A percentile compares a stretch with the other conserved stretches of the same genome.
phyloP scores from a whole-genome alignment of 2,329 filamentous ascomycete genomes.

The Pseudodiploospora longispora region DNA sequence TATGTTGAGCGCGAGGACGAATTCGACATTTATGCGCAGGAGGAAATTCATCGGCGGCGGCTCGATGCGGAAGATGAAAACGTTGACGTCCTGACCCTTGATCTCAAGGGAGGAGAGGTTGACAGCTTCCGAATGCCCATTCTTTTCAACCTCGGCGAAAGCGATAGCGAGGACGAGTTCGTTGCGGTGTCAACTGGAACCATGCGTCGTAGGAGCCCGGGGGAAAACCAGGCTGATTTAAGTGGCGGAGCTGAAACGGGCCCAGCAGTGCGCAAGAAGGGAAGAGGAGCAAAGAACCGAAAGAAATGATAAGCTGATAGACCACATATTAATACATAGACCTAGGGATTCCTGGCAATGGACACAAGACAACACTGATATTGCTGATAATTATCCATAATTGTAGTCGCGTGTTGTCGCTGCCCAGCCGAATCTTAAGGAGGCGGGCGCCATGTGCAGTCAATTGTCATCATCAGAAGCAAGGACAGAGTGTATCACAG shows the following conservation, averaged over 20 bases:
- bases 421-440: no score
- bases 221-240: slow-evolving; percentile 45
- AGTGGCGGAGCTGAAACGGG: slow-evolving; percentile 51
- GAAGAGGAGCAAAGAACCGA: slow-evolving; percentile 35
- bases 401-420: no score
- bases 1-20: slow-evolving; percentile 95
- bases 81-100: slow-evolving; percentile 78
- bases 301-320: slow-evolving; percentile 3
- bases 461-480: no score
- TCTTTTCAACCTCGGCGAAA: slow-evolving; percentile 84
- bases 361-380: not conserved
- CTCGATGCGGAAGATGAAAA: slow-evolving; percentile 90
- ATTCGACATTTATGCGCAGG: slow-evolving; percentile 93
- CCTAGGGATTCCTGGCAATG: not conserved
- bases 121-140: slow-evolving; percentile 84
- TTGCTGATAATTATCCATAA: no score
- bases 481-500: no score
- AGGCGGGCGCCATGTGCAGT: no score
- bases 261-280: slow-evolving; percentile 32
- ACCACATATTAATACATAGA: no score
- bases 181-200: slow-evolving; percentile 65
- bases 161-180: slow-evolving; percentile 90
- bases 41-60: slow-evolving; percentile 85
- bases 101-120: slow-evolving; percentile 54
- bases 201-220: slow-evolving; percentile 77